Percentiles rank a stretch among this genome's conserved stretches.
phyloP scores from a whole-genome alignment of 148 eudicot genomes.

The Euryodendron excelsum region DNA sequence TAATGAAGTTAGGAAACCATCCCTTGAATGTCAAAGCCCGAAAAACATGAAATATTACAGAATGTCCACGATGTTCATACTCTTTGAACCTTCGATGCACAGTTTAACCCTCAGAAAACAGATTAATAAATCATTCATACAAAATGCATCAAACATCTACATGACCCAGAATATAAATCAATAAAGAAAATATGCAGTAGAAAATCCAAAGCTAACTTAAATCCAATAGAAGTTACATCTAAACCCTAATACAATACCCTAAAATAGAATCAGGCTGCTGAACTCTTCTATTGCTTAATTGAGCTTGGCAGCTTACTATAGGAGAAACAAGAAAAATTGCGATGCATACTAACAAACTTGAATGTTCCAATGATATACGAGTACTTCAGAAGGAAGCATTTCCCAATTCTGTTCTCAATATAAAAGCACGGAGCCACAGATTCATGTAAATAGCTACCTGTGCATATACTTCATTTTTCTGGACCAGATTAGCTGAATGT shows the following conservation, averaged over 20 bases:
- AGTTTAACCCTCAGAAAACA: background rate
- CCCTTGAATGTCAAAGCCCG: too few relatives aligned
- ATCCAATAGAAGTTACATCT: too few relatives aligned
- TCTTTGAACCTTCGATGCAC: background rate
- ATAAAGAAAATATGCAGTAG: too few relatives aligned
- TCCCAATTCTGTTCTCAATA: background rate
- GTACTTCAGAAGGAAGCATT: background rate
- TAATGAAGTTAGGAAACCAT: background rate
- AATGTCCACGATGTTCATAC: too few relatives aligned
- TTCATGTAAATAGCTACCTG: constrained; percentile 41
- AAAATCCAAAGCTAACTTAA: too few relatives aligned
- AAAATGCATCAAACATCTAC: too few relatives aligned
- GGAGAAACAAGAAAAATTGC: background rate
- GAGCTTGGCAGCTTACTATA: background rate
- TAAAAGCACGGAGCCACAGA: background rate
- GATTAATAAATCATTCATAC: too few relatives aligned
- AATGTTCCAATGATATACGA: background rate
- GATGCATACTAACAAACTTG: background rate
- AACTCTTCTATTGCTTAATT: background rate
- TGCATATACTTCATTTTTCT: constrained; percentile 67
- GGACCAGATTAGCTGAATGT: constrained; percentile 44
- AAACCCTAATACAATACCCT: background rate
- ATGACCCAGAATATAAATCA: too few relatives aligned
- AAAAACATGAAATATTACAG: too few relatives aligned
- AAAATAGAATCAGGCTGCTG: background rate